Conservation (phyloP, 176 grass and related monocot species). For the Areca catechu region DNA sequence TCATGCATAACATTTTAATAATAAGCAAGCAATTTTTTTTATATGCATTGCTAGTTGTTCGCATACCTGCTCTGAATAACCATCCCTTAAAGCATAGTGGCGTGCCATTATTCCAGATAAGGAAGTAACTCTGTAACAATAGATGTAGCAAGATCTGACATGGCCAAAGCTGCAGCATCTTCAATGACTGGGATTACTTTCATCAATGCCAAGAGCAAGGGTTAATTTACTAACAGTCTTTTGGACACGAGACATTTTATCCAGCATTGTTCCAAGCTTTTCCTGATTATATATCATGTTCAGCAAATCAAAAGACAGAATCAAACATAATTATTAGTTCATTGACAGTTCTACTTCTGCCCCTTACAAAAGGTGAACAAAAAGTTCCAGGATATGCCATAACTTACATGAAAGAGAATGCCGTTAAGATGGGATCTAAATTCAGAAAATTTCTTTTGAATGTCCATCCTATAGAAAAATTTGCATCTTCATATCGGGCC, state of each 20-base stretch:
- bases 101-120: slow-evolving; percentile 83
- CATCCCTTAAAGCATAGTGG: slow-evolving; percentile 86
- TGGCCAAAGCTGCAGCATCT: slow-evolving; percentile 65
- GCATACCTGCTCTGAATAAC: slow-evolving; percentile 54
- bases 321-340: slow-evolving; percentile 2
- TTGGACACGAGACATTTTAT: slow-evolving; percentile 75
- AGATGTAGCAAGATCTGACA: slow-evolving; percentile 89
- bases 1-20: too few species aligned
- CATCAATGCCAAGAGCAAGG: slow-evolving; percentile 39
- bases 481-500: slow-evolving; percentile 90
- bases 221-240: slow-evolving; percentile 40
- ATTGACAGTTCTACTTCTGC: not conserved
- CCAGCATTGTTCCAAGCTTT: slow-evolving; percentile 90
- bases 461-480: slow-evolving; percentile 97
- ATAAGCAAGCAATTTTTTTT: not conserved
- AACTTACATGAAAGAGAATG: slow-evolving; percentile 97
- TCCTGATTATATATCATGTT: slow-evolving; percentile 42
- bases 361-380: too few species aligned
- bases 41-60: not conserved
- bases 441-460: slow-evolving; percentile 76
- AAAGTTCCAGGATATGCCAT: not conserved
- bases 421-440: slow-evolving; percentile 63
- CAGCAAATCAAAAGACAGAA: slow-evolving; percentile 14
- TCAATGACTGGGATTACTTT: slow-evolving; percentile 37
- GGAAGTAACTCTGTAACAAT: slow-evolving; percentile 90